Evolutionary conservation across 2,329 filamentous ascomycete genomes (phyloP), one percentile per base, ranked within the genome.

Genomic region (Fusarium haematococcum): DNA sequence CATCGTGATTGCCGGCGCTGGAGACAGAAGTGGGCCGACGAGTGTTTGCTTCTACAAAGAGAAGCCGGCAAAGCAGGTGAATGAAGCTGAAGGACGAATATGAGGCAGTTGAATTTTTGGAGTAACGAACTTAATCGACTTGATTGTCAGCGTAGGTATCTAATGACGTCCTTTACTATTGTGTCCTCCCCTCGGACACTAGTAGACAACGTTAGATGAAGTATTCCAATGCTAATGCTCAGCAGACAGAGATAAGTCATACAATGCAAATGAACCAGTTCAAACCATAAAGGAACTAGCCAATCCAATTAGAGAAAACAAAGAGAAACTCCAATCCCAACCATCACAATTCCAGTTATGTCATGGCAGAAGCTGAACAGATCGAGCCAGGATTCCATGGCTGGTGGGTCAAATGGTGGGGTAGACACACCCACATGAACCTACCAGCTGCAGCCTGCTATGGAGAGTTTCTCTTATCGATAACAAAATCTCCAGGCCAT

Each of bases 381-480:
- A 63, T 63, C 45, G 35, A 33, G 27, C 48, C 25, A 57, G 61
- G 61, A 57, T 57, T 33, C 35, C 18, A 66, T 62, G 43, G 8
- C 35, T 25, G 37, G 70, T 71, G 67, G 68, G 60, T 50, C 60
- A 25, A 30, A 59, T 67, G 59, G 73, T 70, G 75, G 73, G 67
- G 69, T 67, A 54, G 20, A 23, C 27, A 52, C 33, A 63, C 35
- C 56, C 20, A 61, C 37, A 39, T 43, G 41, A 70, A 60, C 66
- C 54, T 25, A 37, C 35, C 48, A 54, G 18, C 48, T 54, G 48
- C 27, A 54, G 48, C 48, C 48, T 54, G 45, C 33, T 16, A 41
- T 45, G 20, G 41, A 37, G 43, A 45, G 43, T 45, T 27, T 2
- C 8, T 18, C 71, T 81, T 82, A 82, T 82, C 80, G 80, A 82